Evolutionary conservation across 2,329 filamentous ascomycete genomes (phyloP).

Genomic region (Onygenales sp.): DNA sequence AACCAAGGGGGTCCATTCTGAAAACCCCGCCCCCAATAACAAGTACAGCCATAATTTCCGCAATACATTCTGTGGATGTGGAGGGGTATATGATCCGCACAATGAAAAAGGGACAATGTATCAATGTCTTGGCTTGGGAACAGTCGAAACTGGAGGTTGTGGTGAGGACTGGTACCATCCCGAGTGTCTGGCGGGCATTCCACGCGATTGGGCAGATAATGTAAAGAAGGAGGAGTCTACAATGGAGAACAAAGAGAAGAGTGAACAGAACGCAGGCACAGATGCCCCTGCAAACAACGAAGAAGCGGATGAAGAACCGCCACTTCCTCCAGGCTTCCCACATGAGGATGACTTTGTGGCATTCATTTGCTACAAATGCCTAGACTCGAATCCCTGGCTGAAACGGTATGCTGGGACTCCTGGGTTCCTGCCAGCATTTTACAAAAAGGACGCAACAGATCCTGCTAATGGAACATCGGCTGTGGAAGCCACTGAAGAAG

Average conservation of each 20-base stretch:
- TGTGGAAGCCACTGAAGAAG: neutral
- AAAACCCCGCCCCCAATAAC: conserved; percentile 61
- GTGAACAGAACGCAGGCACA: conserved; percentile 24
- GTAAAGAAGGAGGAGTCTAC: conserved; percentile 10
- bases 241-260: conserved; percentile 5
- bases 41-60: conserved; percentile 93
- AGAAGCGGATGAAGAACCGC: conserved; percentile 47
- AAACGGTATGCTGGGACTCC: conserved; percentile 71
- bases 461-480: neutral
- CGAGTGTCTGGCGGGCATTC: conserved; percentile 76
- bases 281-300: conserved; percentile 13
- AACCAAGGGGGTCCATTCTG: conserved; percentile 68
- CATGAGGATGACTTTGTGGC: conserved; percentile 80
- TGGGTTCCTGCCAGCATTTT: conserved; percentile 71
- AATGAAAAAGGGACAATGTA: conserved; percentile 97
- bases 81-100: conserved; percentile 76
- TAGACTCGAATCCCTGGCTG: conserved; percentile 82
- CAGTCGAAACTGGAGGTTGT: conserved; percentile 72
- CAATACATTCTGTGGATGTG: conserved; percentile 86
- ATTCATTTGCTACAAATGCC: conserved; percentile 89
- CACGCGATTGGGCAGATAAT: conserved; percentile 51
- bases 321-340: conserved; percentile 77
- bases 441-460: conserved; percentile 28
- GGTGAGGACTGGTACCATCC: conserved; percentile 98
- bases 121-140: conserved; percentile 81